Conservation (phyloP, 495 filamentous ascomycete species). For the Arthonia radiata region DNA sequence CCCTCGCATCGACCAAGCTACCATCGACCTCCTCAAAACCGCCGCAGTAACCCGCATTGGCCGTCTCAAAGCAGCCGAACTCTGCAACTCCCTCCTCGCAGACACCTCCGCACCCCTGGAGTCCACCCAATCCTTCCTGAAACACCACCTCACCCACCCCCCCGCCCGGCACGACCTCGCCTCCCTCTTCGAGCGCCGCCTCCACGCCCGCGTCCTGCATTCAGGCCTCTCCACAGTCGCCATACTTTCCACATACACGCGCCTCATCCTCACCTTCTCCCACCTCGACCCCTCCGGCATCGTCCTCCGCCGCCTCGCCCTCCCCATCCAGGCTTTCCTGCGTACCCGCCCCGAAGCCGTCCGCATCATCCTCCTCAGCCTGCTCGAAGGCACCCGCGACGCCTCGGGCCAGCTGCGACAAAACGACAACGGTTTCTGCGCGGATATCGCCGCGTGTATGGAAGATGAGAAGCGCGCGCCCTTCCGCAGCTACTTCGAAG, state of each 20-base stretch:
- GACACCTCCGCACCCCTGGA: no score
- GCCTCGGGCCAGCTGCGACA: slow-evolving; percentile 11
- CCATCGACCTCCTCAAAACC: no score
- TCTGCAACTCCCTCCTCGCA: no score
- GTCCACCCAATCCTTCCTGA: no score
- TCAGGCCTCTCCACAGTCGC: slow-evolving; percentile 72
- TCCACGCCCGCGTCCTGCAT: slow-evolving; percentile 57
- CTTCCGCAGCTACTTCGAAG: slow-evolving; percentile 33
- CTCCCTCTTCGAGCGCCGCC: slow-evolving; percentile 36
- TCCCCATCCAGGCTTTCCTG: slow-evolving; percentile 63
- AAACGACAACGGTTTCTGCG: slow-evolving; percentile 7
- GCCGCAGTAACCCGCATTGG: no score
- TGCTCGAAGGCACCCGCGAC: slow-evolving; percentile 42
- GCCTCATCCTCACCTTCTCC: slow-evolving; percentile 72
- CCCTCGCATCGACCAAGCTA: no score
- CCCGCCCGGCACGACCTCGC: slow-evolving; percentile 37
- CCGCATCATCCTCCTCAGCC: slow-evolving; percentile 59
- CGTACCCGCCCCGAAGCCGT: slow-evolving; percentile 88
- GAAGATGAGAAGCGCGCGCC: slow-evolving; percentile 46
- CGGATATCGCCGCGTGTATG: slow-evolving; percentile 46
- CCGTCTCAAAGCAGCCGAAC: no score
- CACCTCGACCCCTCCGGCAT: slow-evolving; percentile 81
- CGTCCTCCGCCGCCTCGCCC: slow-evolving; percentile 62
- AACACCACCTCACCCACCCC: slow-evolving; percentile 28
- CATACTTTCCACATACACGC: slow-evolving; percentile 76